Base-by-base conservation (phyloP, 768 basidiomycete genomes). In the Lactarius sanguifluus region DNA sequence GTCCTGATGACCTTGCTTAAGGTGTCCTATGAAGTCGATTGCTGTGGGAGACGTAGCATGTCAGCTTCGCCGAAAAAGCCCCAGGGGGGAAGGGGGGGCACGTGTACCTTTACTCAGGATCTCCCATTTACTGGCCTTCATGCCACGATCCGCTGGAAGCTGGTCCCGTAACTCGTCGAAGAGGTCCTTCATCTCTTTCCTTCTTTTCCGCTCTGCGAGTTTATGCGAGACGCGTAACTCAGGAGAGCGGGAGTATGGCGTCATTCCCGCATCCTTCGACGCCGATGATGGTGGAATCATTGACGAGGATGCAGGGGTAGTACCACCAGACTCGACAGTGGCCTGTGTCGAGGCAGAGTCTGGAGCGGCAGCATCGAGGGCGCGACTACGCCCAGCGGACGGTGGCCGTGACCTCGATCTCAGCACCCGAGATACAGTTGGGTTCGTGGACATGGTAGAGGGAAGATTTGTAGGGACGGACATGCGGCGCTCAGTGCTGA, bases 51-150 rank as follows among this genome's bases (percentile, higher is more conserved):
- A 57, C 40, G 56, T 25, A 50, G 40, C 25, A 41, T 20, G 57
- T 64, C 16, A 55, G 25, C 23, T 23, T 38, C 56, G 34, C n/a
- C 5, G 38, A 41, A 57, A 38, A 50, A 13, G 15, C 41, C 45
- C 36, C 36, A 38, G 38, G 38, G 38, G 38, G 38, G 12, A 13
- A 3, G 38, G 60, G 45, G 20, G 30, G 52, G 62, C 47, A 59
- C 25, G 75, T 83, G 69, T 70, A 92, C 96, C 92, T 87, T 97
- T 96, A 78, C 89, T 96, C 40, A 99, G 79, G 68, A 98, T 98
- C 80, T 99, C 97, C 97, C 96, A 98, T 79, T 99, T 99, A 79
- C 92, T 95, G 23, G 94, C 91, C 75, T 98, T 98, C 88, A 95
- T 92, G 52, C 90, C 94, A 61, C 91, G 85, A 79, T 94, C 94